Evolutionary conservation across 2,329 filamentous ascomycete species (phyloP), one percentile per base, ranked within the genome.

Genomic region (Magnaporthales sp.): DNA sequence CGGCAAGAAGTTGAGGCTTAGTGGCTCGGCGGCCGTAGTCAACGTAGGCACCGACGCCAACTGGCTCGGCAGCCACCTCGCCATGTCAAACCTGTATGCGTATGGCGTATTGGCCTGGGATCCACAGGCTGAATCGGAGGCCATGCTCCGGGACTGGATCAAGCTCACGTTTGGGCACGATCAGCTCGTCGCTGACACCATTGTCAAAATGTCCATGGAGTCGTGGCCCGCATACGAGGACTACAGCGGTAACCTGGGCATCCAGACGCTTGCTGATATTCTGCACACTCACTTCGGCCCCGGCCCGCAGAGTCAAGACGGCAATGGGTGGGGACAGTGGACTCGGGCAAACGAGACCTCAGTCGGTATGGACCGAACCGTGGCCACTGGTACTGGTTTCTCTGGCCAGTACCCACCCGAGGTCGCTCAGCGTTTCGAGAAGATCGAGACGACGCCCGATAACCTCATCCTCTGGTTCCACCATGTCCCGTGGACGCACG

Each of bases 401-500:
- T 78, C 88, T 0, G 87, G 87, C 0, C 87, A 91, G 71, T 92
- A 91, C 71, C 87, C 88, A 0, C 70, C 80, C 0, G 84, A 89
- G 68, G 74, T 91, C 0, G 84, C 85, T 0, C 73, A 77, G 2
- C 74, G 78, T 71, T 91, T 83, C 72, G 89, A 91, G 70, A 76
- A 83, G 60, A 77, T 86, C 22, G 81, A 83, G 15, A 88, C 84
- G 0, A 91, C 89, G 0, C 88, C 89, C 0, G 89, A 91, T 68
- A 80, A 91, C 26, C 77, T 91, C 1, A 75, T 91, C 2, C 78
- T 91, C 2, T 92, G 89, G 89, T 91, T 91, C 76, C 89, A 91
- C 74, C 89, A 92, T 72, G 87, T 91, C 0, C 83, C 83, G 3
- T 92, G 90, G 73, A 89, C 86, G 0, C 84, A 89, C 54, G 75